These are phyloP conservation scores for Alternaria rosae DNA, from an alignment of 2,329 filamentous ascomycete species.

Conservation along the genomic window DNA sequence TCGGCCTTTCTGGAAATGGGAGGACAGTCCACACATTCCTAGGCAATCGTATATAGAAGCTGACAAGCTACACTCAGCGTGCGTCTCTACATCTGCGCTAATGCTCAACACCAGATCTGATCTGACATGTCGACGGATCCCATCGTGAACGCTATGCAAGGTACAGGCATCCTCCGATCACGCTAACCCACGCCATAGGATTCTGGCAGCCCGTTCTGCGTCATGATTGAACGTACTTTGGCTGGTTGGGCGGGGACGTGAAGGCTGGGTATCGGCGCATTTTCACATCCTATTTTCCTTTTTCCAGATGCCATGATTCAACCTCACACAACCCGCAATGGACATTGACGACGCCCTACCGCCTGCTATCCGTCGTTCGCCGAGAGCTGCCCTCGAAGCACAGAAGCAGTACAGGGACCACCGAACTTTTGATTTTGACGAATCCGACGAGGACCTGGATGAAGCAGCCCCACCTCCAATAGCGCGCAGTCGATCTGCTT, in stretches of 20 bases:
- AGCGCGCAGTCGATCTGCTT: slow-evolving; percentile 21
- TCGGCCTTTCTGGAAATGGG: background rate
- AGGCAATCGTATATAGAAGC: background rate
- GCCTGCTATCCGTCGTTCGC: slow-evolving; percentile 29
- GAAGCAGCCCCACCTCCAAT: slow-evolving; percentile 30
- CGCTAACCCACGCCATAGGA: slow-evolving; percentile 12
- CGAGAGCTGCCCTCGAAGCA: slow-evolving; percentile 25
- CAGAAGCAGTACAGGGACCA: slow-evolving; percentile 19
- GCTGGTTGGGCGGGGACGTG: slow-evolving; percentile 7
- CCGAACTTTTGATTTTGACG: slow-evolving; percentile 16
- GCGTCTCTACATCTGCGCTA: background rate
- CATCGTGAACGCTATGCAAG: slow-evolving; percentile 10
- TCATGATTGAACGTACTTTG: slow-evolving; percentile 10
- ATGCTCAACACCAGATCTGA: background rate
- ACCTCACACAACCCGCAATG: slow-evolving; percentile 21
- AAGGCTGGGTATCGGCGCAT: slow-evolving; percentile 3
- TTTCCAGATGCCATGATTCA: slow-evolving; percentile 5
- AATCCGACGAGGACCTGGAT: slow-evolving; percentile 22
- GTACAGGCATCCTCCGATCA: slow-evolving; percentile 11
- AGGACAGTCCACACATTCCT: background rate
- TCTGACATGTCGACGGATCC: background rate
- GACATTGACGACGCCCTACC: slow-evolving; percentile 23
- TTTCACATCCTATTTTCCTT: slow-evolving; percentile 7
- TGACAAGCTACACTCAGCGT: background rate
- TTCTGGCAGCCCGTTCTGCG: slow-evolving; percentile 15